Evolutionary conservation across 176 grass and related monocot genomes (phyloP).

Genomic region (Avena sativa): DNA sequence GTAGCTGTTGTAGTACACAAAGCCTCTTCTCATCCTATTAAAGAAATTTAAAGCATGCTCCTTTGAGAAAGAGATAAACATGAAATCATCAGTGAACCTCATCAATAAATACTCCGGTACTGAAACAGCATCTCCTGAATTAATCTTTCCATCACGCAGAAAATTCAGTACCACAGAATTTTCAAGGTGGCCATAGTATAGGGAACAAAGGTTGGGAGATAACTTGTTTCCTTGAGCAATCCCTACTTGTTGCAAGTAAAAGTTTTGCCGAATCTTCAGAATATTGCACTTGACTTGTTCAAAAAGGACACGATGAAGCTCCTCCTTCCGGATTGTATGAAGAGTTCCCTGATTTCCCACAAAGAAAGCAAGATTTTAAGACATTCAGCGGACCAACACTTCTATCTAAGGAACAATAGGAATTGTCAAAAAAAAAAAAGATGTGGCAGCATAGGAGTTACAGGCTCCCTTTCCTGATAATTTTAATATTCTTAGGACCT

Average conservation of each 20-base stretch:
- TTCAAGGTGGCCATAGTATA: conserved; percentile 87
- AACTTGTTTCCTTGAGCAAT: conserved; percentile 85
- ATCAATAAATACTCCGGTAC: conserved; percentile 60
- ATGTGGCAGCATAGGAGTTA: not conserved
- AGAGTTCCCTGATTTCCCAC: conserved; percentile 54
- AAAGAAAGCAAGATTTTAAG: conserved; percentile 3
- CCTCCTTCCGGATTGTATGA: conserved; percentile 51
- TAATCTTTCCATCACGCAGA: conserved; percentile 45
- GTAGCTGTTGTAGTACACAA: conserved; percentile 77
- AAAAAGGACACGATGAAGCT: conserved; percentile 53
- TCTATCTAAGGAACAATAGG: conserved; percentile 2
- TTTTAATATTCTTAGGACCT: conserved; percentile 1
- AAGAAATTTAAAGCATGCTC: conserved; percentile 70
- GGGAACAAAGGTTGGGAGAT: conserved; percentile 83
- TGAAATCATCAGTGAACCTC: conserved; percentile 86
- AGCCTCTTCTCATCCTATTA: conserved; percentile 72
- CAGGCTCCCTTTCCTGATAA: not conserved
- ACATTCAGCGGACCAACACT: conserved; percentile 4
- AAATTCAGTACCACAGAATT: conserved; percentile 58
- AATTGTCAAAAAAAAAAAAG: conserved; percentile 2
- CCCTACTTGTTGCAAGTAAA: conserved; percentile 80
- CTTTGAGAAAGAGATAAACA: conserved; percentile 86
- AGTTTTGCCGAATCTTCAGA: conserved; percentile 70
- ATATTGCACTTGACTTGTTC: conserved; percentile 72
- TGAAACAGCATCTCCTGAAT: conserved; percentile 37